Percentiles rank a stretch among this genome's conserved stretches.
Evolutionary conservation across 805 yeast genomes (phyloP).

Genomic region (Yamadazyma kitorensis): DNA sequence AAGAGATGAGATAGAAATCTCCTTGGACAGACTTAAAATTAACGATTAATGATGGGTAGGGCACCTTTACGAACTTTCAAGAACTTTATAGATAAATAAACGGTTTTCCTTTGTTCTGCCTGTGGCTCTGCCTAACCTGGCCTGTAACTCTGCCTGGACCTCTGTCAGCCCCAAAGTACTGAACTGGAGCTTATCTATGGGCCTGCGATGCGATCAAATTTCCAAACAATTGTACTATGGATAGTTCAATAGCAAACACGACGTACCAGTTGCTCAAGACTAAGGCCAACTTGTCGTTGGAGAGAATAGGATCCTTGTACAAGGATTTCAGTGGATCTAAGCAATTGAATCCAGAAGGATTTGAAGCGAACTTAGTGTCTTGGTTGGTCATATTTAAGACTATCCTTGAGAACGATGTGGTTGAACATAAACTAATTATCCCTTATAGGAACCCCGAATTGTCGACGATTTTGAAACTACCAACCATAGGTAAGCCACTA

Average conservation of each 20-base stretch:
- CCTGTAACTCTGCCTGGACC: no score
- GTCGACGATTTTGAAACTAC: constrained; percentile 19
- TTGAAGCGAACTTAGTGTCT: constrained; percentile 39
- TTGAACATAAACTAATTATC: constrained; percentile 15
- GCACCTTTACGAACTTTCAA: no score
- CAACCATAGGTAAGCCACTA: constrained; percentile 31
- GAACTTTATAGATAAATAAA: no score
- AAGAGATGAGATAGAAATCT: constrained; percentile 51
- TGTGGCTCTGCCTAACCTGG: no score
- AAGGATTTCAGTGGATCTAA: constrained; percentile 29
- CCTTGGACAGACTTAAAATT: constrained; percentile 16
- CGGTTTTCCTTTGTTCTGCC: no score
- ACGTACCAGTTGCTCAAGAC: constrained; percentile 6
- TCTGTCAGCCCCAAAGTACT: no score
- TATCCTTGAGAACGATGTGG: constrained; percentile 16
- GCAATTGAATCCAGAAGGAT: constrained; percentile 40
- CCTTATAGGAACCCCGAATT: constrained; percentile 13
- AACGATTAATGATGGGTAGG: background rate
- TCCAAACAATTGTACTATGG: no score
- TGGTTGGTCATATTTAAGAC: constrained; percentile 22
- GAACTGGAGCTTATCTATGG: no score
- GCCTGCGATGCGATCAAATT: no score
- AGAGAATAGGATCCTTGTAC: constrained; percentile 21
- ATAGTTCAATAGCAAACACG: no score
- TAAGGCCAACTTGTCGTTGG: constrained; percentile 9